A percentile compares a stretch with the other conserved stretches of the same genome.
Evolutionary conservation across 768 basidiomycete species (phyloP).

Genomic region (Thelephora ganbajun): DNA sequence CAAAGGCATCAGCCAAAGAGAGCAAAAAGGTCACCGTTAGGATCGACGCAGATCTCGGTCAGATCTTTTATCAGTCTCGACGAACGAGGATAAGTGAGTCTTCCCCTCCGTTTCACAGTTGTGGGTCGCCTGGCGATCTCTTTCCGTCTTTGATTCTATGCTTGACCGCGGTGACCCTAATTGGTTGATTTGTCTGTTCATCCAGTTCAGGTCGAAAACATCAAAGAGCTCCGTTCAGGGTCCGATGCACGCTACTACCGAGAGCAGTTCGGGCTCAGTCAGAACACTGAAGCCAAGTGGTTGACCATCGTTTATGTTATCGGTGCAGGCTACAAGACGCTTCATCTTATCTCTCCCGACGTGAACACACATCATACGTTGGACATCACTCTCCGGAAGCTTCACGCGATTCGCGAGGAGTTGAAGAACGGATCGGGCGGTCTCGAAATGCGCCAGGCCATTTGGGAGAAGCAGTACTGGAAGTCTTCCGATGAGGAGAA

Average conservation of each 20-base stretch:
- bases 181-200: neutral
- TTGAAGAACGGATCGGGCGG: conserved; percentile 58
- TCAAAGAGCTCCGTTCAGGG: conserved; percentile 76
- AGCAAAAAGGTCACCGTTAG: conserved; percentile 58
- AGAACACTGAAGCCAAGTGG: conserved; percentile 58
- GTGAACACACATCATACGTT: conserved; percentile 47
- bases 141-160: neutral
- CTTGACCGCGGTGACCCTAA: neutral
- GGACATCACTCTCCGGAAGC: conserved; percentile 47
- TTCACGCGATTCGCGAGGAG: conserved; percentile 52
- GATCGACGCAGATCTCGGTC: conserved; percentile 69
- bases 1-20: conserved; percentile 71
- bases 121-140: neutral
- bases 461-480: conserved; percentile 81
- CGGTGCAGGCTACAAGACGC: conserved; percentile 67
- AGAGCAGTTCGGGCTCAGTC: conserved; percentile 49
- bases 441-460: conserved; percentile 43
- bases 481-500: conserved; percentile 46
- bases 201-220: conserved; percentile 71
- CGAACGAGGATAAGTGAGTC: conserved; percentile 48
- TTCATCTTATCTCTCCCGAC: conserved; percentile 70
- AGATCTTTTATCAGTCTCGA: conserved; percentile 68
- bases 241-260: conserved; percentile 59
- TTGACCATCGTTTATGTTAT: conserved; percentile 76
- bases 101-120: conserved; percentile 1